Evolutionary conservation across 441 rosid genomes (phyloP).

Genomic region (Populus hybrid): DNA sequence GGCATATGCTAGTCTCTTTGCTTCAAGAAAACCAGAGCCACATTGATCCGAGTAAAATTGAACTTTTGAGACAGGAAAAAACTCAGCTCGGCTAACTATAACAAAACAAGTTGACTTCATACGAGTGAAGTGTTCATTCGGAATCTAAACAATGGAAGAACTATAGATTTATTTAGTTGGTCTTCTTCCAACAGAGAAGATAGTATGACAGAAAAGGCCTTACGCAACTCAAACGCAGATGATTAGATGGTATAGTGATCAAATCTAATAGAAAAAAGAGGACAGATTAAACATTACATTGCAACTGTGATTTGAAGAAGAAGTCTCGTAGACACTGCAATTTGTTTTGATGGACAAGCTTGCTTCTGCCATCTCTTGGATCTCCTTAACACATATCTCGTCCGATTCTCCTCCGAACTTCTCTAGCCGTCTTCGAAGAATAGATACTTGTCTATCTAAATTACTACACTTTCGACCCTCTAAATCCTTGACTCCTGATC

Average conservation of each 20-base stretch:
- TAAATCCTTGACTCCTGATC: slow-evolving; percentile 39
- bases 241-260: background rate
- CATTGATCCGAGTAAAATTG: no score
- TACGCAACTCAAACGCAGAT: no score
- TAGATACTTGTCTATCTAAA: slow-evolving; percentile 56
- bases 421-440: slow-evolving; percentile 48
- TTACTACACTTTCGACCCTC: slow-evolving; percentile 40
- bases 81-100: no score
- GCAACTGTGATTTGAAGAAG: slow-evolving; percentile 25
- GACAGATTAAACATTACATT: slow-evolving; percentile 36
- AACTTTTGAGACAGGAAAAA: no score
- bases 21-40: no score
- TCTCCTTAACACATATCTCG: slow-evolving; percentile 47
- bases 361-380: slow-evolving; percentile 70
- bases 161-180: no score
- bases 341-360: slow-evolving; percentile 45
- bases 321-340: slow-evolving; percentile 24
- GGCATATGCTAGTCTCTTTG: no score
- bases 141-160: no score
- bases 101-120: no score
- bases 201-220: no score
- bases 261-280: background rate
- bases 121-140: no score
- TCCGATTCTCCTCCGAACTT: slow-evolving; percentile 43
- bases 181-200: no score